These are phyloP conservation scores for Fusarium coffeatum DNA, from an alignment of 2,329 filamentous ascomycete species.

Conservation along the genomic window DNA sequence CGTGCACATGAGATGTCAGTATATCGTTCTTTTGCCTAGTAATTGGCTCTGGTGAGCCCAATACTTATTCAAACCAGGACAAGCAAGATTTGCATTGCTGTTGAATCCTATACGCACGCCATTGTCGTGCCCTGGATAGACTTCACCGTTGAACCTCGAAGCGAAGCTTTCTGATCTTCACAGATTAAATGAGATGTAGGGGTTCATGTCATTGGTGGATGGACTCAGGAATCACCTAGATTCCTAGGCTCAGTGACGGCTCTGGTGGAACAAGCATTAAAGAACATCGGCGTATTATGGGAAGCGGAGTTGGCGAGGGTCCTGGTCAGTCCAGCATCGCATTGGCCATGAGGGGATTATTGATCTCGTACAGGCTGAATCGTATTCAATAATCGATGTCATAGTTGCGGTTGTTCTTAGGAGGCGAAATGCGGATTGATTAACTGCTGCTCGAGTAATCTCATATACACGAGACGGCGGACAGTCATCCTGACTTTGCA, in stretches of 20 bases:
- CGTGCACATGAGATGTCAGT: not conserved
- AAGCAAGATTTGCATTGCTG: not conserved
- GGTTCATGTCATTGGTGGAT: conserved; percentile 29
- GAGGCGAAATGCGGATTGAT: not conserved
- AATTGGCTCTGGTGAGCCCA: not conserved
- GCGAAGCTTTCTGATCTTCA: conserved; percentile 13
- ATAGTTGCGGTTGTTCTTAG: not conserved
- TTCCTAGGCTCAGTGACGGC: not conserved
- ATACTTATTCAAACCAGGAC: not conserved
- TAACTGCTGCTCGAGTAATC: conserved; percentile 9
- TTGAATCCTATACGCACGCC: conserved; percentile 14
- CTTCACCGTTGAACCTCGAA: conserved; percentile 13
- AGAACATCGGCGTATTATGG: conserved; percentile 19
- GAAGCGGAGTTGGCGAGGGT: conserved; percentile 30
- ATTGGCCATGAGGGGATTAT: conserved; percentile 40
- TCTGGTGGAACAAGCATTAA: conserved; percentile 6
- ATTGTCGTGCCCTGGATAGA: conserved; percentile 18
- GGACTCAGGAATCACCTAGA: conserved; percentile 4
- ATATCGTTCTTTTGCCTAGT: not conserved
- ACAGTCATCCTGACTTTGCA: not conserved
- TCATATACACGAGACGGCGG: conserved; percentile 7
- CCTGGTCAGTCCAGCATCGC: conserved; percentile 23
- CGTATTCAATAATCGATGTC: not conserved
- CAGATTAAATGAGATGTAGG: conserved; percentile 33
- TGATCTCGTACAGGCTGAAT: conserved; percentile 3